Percentiles rank a stretch among this genome's conserved stretches.
phyloP scores from a whole-genome alignment of 768 basidiomycete genomes.

The Phanerochaete carnosa region DNA sequence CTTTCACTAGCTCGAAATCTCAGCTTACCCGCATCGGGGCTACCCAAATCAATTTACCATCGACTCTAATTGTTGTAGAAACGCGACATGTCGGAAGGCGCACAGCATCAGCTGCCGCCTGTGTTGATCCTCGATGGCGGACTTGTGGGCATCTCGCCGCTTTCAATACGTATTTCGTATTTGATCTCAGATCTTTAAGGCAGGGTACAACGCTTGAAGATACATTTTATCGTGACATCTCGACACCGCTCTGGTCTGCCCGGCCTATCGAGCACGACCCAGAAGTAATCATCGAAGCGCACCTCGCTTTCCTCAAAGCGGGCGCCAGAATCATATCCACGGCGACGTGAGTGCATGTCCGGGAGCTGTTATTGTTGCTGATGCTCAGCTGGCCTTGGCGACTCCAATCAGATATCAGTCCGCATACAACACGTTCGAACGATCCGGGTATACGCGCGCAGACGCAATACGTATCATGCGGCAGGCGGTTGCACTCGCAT shows the following conservation, averaged over 20 bases:
- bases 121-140: too few relatives aligned
- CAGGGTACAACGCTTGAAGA: slow-evolving; percentile 67
- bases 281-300: slow-evolving; percentile 51
- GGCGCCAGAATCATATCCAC: slow-evolving; percentile 68
- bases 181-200: too few relatives aligned
- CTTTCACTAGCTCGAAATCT: too few relatives aligned
- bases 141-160: too few relatives aligned
- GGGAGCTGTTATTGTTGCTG: too few relatives aligned
- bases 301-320: slow-evolving; percentile 59
- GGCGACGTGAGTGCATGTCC: slow-evolving; percentile 48
- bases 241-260: slow-evolving; percentile 71
- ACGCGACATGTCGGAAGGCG: too few relatives aligned
- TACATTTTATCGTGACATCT: slow-evolving; percentile 42
- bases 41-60: too few relatives aligned
- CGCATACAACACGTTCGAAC: slow-evolving; percentile 49
- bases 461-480: slow-evolving; percentile 48
- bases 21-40: too few relatives aligned
- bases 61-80: too few relatives aligned
- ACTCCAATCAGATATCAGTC: slow-evolving; percentile 57
- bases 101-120: too few relatives aligned
- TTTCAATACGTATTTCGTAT: not conserved
- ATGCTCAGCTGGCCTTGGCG: not conserved
- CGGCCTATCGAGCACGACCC: slow-evolving; percentile 53
- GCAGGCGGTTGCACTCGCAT: slow-evolving; percentile 50
- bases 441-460: slow-evolving; percentile 42